phyloP scores from a whole-genome alignment of 2,329 filamentous ascomycete genomes.

The Trichoderma hamatum region DNA sequence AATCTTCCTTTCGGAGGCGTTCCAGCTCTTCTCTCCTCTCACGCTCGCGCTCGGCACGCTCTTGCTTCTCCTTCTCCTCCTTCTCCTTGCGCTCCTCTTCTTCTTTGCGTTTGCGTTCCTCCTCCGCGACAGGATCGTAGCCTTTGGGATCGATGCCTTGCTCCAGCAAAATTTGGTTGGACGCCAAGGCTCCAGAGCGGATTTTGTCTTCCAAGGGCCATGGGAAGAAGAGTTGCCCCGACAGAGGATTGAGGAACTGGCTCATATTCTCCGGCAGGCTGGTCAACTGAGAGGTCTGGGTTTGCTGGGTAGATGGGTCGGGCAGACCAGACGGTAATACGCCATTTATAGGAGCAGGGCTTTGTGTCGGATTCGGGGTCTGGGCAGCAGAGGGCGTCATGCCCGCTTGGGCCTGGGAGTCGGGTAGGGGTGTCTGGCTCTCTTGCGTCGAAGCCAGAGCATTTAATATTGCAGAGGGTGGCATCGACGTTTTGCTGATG shows the following conservation, averaged over 20 bases:
- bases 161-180: constrained; percentile 64
- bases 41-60: constrained; percentile 51
- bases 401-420: constrained; percentile 37
- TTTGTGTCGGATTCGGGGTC: constrained; percentile 42
- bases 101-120: constrained; percentile 54
- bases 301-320: constrained; percentile 41
- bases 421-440: constrained; percentile 38
- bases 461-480: constrained; percentile 59
- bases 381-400: constrained; percentile 40
- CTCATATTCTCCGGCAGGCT: constrained; percentile 54
- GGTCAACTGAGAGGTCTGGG: constrained; percentile 40
- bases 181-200: constrained; percentile 66
- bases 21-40: constrained; percentile 46
- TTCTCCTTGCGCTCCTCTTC: constrained; percentile 53
- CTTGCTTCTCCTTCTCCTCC: constrained; percentile 52
- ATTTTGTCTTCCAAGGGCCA: constrained; percentile 77
- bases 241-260: constrained; percentile 58
- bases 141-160: constrained; percentile 63
- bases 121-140: constrained; percentile 60
- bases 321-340: constrained; percentile 34
- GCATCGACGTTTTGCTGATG: constrained; percentile 79
- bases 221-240: constrained; percentile 67
- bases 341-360: constrained; percentile 41
- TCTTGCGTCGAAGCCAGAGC: constrained; percentile 39
- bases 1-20: constrained; percentile 46